These are phyloP conservation scores for Akanthomyces muscarius DNA, from an alignment of 2,329 filamentous ascomycete genomes.

Conservation along the genomic window DNA sequence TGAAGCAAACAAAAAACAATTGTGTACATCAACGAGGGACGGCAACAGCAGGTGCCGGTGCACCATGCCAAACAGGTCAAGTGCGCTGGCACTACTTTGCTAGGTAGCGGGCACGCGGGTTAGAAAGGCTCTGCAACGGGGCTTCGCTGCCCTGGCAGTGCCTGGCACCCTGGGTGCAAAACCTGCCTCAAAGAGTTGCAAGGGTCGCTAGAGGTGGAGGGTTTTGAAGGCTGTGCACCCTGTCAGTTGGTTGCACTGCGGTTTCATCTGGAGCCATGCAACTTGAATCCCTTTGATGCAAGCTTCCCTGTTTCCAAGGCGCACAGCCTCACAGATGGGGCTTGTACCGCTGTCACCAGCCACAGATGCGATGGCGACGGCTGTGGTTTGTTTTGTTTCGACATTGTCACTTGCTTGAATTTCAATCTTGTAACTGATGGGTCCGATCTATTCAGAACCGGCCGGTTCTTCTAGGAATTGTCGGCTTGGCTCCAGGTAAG, in stretches of 20 bases:
- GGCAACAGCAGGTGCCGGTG: slow-evolving; percentile 8
- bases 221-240: too few relatives aligned
- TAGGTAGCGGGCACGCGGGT: too few relatives aligned
- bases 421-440: background rate
- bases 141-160: too few relatives aligned
- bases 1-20: background rate
- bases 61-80: slow-evolving; percentile 13
- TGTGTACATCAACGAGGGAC: background rate
- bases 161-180: too few relatives aligned
- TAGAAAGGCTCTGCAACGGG: too few relatives aligned
- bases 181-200: background rate
- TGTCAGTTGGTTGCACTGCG: background rate
- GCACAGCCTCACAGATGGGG: background rate
- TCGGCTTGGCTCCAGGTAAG: too few relatives aligned
- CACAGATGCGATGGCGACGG: background rate
- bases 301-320: background rate
- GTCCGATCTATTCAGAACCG: too few relatives aligned
- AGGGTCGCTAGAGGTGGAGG: background rate
- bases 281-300: too few relatives aligned
- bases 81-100: background rate
- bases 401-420: too few relatives aligned
- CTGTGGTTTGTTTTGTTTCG: background rate
- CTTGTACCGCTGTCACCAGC: background rate
- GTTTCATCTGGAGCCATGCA: background rate
- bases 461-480: too few relatives aligned